Conservation (phyloP, 1,284 basidiomycete genomes). For the Takashimella tepidaria region DNA sequence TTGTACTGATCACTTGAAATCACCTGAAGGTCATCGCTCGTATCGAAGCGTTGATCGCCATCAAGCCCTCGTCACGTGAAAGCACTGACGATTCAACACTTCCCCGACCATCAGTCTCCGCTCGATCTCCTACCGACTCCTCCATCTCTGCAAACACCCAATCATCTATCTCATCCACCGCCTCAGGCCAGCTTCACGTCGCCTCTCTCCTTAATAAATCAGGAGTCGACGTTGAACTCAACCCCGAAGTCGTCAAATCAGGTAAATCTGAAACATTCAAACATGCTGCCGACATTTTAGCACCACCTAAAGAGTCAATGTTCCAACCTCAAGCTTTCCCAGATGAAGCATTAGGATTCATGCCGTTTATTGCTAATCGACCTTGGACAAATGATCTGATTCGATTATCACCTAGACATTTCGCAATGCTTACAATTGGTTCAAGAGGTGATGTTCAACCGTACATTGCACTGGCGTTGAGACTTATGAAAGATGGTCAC, state of each 20-base stretch:
- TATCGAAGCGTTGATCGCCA: constrained; percentile 4
- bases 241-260: constrained; percentile 5
- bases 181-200: background rate
- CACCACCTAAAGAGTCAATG: constrained; percentile 25
- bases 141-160: background rate
- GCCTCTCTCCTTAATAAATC: background rate
- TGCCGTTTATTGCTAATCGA: constrained; percentile 46
- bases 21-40: constrained; percentile 15
- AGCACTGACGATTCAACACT: background rate
- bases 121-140: background rate
- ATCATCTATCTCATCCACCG: background rate
- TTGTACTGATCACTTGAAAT: too few species aligned
- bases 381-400: constrained; percentile 15
- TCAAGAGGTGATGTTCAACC: constrained; percentile 52
- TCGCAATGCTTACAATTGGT: constrained; percentile 50
- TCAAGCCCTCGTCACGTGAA: background rate
- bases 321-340: constrained; percentile 24
- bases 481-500: constrained; percentile 56
- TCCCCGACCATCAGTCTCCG: background rate
- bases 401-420: constrained; percentile 37
- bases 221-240: constrained; percentile 4
- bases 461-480: constrained; percentile 49
- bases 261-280: constrained; percentile 2
- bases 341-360: constrained; percentile 35
- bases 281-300: constrained; percentile 35